Base-by-base conservation (phyloP, 441 rosid species). In the Mallotus japonicus region DNA sequence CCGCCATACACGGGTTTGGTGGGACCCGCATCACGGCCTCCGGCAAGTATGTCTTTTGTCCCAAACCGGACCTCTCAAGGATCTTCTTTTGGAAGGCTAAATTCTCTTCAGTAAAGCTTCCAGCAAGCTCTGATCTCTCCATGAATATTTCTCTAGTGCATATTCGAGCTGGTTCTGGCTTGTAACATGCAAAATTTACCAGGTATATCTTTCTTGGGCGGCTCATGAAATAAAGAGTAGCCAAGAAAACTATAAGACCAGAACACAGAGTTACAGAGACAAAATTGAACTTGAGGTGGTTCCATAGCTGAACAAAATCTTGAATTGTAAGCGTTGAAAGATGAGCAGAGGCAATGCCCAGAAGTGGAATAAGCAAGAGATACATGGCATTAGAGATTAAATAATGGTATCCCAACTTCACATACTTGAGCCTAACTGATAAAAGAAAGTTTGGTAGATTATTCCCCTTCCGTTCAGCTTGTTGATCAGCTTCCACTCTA, bases 361-460 rank as follows among this genome's bases (percentile, higher is more conserved):
- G 71, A n/a, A 88, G 62, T 0, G 96, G 97, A 42, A 87, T 60
- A 17, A 93, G 83, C 44, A 89, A 6, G 62, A 93, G 71, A 69
- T 87, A 91, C 86, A 86, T 62, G 20, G 89, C 94, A 28, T 85
- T 93, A 24, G 97, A 87, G 77, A 93, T 89, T 44, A 93, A 54
- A 74, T 90, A 87, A 74, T 93, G 97, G 82, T 90, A 93, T 49
- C 98, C 97, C 0, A 93, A 86, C 76, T 93, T 93, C 63, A 93
- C 96, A 47, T 93, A 89, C 68, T 93, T 93, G 72, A 90, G 87
- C 15, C 82, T 87, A 51, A 91, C 85, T 1, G 97, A 89, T 40
- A 78, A 63, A 50, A 89, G 96, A 65, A 91, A 91, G 73, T 91
- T 85, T 15, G 97, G 97, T 58, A 90, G 87, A 15, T 74, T 84